Base-by-base conservation (phyloP, 2,329 filamentous ascomycete genomes). In the Pestalotiopsis sp. region DNA sequence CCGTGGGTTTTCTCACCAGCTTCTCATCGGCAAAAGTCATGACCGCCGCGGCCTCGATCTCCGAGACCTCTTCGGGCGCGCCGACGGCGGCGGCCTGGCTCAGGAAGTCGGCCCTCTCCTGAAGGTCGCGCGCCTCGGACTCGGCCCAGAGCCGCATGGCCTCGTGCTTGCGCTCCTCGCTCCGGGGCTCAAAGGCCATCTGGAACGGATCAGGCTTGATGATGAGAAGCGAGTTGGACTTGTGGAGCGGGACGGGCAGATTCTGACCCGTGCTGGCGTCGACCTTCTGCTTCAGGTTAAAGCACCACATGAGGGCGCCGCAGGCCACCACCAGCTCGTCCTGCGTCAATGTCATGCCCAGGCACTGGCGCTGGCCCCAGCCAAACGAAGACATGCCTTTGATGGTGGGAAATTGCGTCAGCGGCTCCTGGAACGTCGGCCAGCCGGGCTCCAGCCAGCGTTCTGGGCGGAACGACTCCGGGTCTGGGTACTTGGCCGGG, bases 141-240 rank as follows among this genome's bases (percentile, higher is more conserved):
- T 76, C 74, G 13, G 71, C 70, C 83, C 82, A 84, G 23, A 81
- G 70, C 5, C 74, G 71, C 14, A 80, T 71, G 6, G 83, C 80
- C 69, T 83, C 79, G 52, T 76, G 71, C 69, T 77, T 79, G 27
- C 83, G 79, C 7, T 72, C 73, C 64, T 79, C 78, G 65, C 81
- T 86, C 63, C 86, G 77, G 4, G 85, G 84, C 75, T 87, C 83
- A 67, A 88, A 87, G 1, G 78, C 80, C 84, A 88, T 86, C 75
- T 86, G 77, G 73, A 86, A 88, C 0, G 83, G 81, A 70, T 88
- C 84, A 0, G 86, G 86, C 79, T 87, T 87, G 78, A 88, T 83
- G 72, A 88, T 87, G n/a, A 88, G 81, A 13, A 87, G 78, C 4
- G 84, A 86, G 73, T 87, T 87, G 56, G 82, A 85, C 78, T 86